Evolutionary conservation across 2,329 filamentous ascomycete genomes (phyloP).

Genomic region (Leptodontidium sp.): DNA sequence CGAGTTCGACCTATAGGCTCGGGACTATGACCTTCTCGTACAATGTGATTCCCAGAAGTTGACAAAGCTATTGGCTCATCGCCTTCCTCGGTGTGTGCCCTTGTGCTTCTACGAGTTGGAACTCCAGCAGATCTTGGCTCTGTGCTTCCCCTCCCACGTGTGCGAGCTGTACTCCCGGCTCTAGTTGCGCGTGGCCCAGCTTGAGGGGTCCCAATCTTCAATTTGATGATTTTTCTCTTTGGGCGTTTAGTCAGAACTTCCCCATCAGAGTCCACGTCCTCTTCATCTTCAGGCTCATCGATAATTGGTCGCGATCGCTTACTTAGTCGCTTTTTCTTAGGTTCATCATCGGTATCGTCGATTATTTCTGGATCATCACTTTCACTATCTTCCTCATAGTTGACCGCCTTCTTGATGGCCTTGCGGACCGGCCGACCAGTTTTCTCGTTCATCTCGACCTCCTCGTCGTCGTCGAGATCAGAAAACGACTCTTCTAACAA

Average conservation of each 20-base stretch:
- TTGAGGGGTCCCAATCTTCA: conserved; percentile 42
- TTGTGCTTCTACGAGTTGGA: conserved; percentile 40
- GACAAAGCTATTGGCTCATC: conserved; percentile 66
- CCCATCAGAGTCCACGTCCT: conserved; percentile 43
- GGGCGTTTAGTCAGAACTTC: conserved; percentile 26
- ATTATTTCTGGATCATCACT: conserved; percentile 48
- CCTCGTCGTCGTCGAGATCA: conserved; percentile 52
- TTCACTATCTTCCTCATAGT: conserved; percentile 57
- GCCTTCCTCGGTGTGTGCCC: conserved; percentile 54
- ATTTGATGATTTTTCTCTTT: conserved; percentile 40
- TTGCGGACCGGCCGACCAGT: conserved; percentile 59
- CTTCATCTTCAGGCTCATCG: conserved; percentile 31
- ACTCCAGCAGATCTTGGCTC: conserved; percentile 42
- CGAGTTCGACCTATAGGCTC: conserved; percentile 54
- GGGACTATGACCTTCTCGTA: conserved; percentile 62
- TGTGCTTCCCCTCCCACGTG: conserved; percentile 37
- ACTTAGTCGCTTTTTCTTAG: conserved; percentile 36
- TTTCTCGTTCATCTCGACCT: conserved; percentile 54
- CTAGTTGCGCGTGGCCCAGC: conserved; percentile 38
- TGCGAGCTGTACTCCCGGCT: conserved; percentile 42
- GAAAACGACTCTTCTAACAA: conserved; percentile 58
- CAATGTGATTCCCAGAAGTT: conserved; percentile 65
- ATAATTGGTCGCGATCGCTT: conserved; percentile 37
- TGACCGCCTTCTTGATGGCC: conserved; percentile 55
- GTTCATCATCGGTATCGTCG: conserved; percentile 39